A percentile compares a stretch with the other conserved stretches of the same genome.
phyloP scores from a whole-genome alignment of 2,329 filamentous ascomycete genomes.

The Colletotrichum endophyticum region DNA sequence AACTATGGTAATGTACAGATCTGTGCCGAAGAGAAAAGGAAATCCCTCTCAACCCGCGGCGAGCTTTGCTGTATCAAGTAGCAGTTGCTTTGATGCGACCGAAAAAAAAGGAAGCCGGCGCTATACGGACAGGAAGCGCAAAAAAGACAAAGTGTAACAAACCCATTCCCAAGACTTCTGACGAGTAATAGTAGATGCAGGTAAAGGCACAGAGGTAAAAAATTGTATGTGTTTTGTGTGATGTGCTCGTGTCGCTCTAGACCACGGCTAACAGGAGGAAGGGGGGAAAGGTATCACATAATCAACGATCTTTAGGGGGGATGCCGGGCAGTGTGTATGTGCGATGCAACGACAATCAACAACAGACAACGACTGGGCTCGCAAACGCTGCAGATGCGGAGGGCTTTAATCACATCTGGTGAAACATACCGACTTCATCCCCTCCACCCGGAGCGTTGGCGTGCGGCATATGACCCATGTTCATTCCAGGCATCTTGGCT shows the following conservation, averaged over 20 bases:
- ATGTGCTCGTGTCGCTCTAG: conserved; percentile 20
- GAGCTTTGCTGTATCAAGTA: conserved; percentile 42
- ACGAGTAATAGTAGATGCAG: conserved; percentile 16
- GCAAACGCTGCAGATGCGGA: conserved; percentile 43
- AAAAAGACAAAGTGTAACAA: conserved; percentile 31
- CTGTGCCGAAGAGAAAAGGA: conserved; percentile 40
- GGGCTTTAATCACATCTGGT: conserved; percentile 76
- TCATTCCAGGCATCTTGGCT: conserved; percentile 70
- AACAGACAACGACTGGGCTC: conserved; percentile 18
- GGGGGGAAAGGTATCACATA: conserved; percentile 36
- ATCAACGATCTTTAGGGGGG: conserved; percentile 21
- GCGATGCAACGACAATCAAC: conserved; percentile 26
- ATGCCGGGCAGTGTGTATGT: conserved; percentile 24
- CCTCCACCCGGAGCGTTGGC: conserved; percentile 69
- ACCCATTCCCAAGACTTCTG: conserved; percentile 32
- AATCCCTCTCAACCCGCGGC: conserved; percentile 39
- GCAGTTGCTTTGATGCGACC: conserved; percentile 33
- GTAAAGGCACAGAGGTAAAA: conserved; percentile 19
- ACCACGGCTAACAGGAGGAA: conserved; percentile 18
- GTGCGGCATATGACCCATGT: conserved; percentile 76
- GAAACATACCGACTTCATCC: conserved; percentile 98
- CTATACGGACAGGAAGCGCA: conserved; percentile 18
- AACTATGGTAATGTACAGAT: conserved; percentile 63
- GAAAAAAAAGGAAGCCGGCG: conserved; percentile 31
- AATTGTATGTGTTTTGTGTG: conserved; percentile 16